Percentiles rank a stretch among this genome's conserved stretches.
These are phyloP conservation scores for Fusarium burgessii DNA, from an alignment of 2,329 filamentous ascomycete genomes.

Conservation along the genomic window DNA sequence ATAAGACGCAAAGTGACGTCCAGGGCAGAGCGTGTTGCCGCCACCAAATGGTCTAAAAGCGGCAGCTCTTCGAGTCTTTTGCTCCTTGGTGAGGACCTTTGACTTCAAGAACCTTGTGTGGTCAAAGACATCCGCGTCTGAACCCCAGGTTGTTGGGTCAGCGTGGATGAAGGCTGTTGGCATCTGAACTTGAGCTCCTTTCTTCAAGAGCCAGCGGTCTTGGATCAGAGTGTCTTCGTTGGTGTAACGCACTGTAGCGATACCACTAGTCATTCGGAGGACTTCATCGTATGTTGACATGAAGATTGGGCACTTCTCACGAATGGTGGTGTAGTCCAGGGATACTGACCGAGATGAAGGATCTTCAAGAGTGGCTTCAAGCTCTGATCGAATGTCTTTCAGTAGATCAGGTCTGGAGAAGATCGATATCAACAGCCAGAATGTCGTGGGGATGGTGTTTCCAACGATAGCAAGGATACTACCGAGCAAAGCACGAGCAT, in stretches of 20 bases:
- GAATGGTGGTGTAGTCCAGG: slow-evolving; percentile 17
- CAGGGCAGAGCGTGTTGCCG: slow-evolving; percentile 35
- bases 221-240: slow-evolving; percentile 34
- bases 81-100: slow-evolving; percentile 25
- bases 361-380: slow-evolving; percentile 17
- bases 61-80: slow-evolving; percentile 19
- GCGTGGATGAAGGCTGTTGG: slow-evolving; percentile 39
- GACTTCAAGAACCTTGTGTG: slow-evolving; percentile 31
- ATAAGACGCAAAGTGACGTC: slow-evolving; percentile 35
- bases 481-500: slow-evolving; percentile 35
- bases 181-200: slow-evolving; percentile 40
- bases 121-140: slow-evolving; percentile 32
- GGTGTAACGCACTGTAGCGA: slow-evolving; percentile 37
- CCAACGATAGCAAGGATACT: slow-evolving; percentile 37
- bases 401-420: slow-evolving; percentile 23
- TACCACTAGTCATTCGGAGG: slow-evolving; percentile 35
- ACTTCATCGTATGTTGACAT: slow-evolving; percentile 38
- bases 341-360: not conserved
- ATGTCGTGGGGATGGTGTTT: slow-evolving; percentile 37
- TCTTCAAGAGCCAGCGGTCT: slow-evolving; percentile 34
- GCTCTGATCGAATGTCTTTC: slow-evolving; percentile 12
- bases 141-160: slow-evolving; percentile 33
- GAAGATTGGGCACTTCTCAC: slow-evolving; percentile 26
- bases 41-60: slow-evolving; percentile 38
- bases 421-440: slow-evolving; percentile 29